Percentiles rank a stretch among this genome's conserved stretches.
phyloP scores from a whole-genome alignment of 2,329 filamentous ascomycete genomes.

The Ceratocystis destructans region DNA sequence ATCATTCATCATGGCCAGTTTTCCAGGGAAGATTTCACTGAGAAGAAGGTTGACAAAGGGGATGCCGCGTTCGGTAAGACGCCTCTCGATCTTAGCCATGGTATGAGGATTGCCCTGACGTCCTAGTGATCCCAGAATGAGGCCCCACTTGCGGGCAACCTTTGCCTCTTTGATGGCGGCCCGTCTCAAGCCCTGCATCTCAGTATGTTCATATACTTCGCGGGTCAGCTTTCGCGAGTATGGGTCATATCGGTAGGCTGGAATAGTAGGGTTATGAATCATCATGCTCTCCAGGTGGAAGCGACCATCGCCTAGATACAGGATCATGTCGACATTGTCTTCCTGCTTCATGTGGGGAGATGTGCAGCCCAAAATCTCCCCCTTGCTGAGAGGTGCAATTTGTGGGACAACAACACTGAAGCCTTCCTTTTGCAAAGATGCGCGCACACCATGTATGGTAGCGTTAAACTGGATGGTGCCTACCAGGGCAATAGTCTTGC shows the following conservation, averaged over 20 bases:
- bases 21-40: slow-evolving; percentile 92
- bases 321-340: slow-evolving; percentile 56
- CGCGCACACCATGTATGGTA: slow-evolving; percentile 74
- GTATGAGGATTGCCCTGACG: slow-evolving; percentile 93
- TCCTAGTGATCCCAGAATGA: slow-evolving; percentile 85
- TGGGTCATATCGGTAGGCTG: slow-evolving; percentile 92
- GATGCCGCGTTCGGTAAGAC: slow-evolving; percentile 56
- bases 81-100: slow-evolving; percentile 69
- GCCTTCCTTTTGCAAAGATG: slow-evolving; percentile 66
- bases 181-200: slow-evolving; percentile 70
- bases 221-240: slow-evolving; percentile 85
- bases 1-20: slow-evolving; percentile 82
- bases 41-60: slow-evolving; percentile 75
- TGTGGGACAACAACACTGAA: slow-evolving; percentile 81
- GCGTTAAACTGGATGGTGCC: slow-evolving; percentile 99
- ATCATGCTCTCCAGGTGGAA: slow-evolving; percentile 98
- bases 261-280: slow-evolving; percentile 88
- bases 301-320: slow-evolving; percentile 83
- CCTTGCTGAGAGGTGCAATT: slow-evolving; percentile 81
- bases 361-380: slow-evolving; percentile 95
- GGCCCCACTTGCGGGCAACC: slow-evolving; percentile 74
- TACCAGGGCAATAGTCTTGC: slow-evolving; percentile 82
- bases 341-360: slow-evolving; percentile 55
- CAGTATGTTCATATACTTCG: slow-evolving; percentile 81
- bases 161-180: slow-evolving; percentile 65